Percentiles rank a stretch among this genome's conserved stretches.
Evolutionary conservation across 2,329 filamentous ascomycete genomes (phyloP).

Genomic region (Alternaria metachromatica): DNA sequence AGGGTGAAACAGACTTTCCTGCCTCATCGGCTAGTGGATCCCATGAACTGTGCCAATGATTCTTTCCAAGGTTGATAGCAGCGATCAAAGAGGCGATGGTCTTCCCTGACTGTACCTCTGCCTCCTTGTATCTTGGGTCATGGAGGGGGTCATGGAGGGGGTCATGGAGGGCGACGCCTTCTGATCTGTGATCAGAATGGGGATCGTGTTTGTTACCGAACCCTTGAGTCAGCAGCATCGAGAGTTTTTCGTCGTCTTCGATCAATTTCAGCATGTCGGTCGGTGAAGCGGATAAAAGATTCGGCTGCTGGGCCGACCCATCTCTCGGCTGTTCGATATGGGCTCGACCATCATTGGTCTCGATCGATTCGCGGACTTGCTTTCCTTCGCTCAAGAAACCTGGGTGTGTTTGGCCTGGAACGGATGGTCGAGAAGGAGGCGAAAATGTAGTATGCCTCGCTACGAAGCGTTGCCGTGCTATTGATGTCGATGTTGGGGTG

Average conservation of each 20-base stretch:
- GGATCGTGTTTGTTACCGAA: background rate
- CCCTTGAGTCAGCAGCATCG: background rate
- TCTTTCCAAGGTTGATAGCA: background rate
- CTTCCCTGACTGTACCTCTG: background rate
- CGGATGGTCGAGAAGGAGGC: background rate
- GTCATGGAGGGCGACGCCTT: background rate
- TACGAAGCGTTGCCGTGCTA: background rate
- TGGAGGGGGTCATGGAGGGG: too few species aligned
- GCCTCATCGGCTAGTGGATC: background rate
- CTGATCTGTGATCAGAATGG: background rate
- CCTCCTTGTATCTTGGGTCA: background rate
- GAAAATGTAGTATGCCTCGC: background rate
- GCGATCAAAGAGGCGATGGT: background rate
- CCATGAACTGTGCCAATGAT: background rate
- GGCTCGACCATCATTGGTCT: background rate
- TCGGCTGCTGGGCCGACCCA: background rate
- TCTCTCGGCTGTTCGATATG: background rate
- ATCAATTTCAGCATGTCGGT: background rate
- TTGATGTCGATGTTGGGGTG: background rate
- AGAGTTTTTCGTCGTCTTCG: background rate
- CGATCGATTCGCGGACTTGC: background rate
- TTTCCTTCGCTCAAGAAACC: background rate
- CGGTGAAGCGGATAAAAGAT: background rate
- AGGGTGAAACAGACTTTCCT: background rate
- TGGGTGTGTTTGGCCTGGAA: background rate